A percentile compares a stretch with the other conserved stretches of the same genome.
phyloP scores from a whole-genome alignment of 345 rosid genomes.

The Jatropha curcas region DNA sequence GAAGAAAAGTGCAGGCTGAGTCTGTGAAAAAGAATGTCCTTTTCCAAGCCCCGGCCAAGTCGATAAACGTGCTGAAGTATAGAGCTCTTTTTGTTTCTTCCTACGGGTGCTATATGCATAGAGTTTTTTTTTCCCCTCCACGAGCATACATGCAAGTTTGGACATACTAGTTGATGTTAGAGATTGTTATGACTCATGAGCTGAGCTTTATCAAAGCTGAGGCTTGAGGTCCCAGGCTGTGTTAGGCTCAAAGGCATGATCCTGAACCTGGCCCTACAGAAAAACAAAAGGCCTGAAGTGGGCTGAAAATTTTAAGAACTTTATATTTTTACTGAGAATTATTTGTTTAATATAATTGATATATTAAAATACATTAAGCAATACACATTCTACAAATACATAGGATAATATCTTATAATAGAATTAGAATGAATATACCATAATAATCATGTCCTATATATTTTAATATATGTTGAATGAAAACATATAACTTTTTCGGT shows the following conservation, averaged over 20 bases:
- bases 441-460: too few relatives aligned
- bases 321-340: too few relatives aligned
- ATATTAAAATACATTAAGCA: too few relatives aligned
- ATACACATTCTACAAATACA: neutral
- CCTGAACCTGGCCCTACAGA: neutral
- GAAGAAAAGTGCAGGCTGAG: too few relatives aligned
- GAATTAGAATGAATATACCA: too few relatives aligned
- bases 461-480: too few relatives aligned
- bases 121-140: neutral
- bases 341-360: too few relatives aligned
- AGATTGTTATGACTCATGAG: neutral
- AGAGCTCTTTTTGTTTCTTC: neutral
- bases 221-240: neutral
- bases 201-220: neutral
- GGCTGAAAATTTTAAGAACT: neutral
- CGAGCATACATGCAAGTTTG: neutral
- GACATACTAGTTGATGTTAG: neutral
- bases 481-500: neutral
- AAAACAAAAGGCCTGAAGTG: neutral
- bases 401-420: too few relatives aligned
- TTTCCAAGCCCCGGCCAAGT: too few relatives aligned
- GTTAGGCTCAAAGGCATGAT: too few relatives aligned
- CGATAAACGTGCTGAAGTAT: too few relatives aligned
- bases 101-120: neutral
- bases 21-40: too few relatives aligned